A percentile compares a stretch with the other conserved stretches of the same genome.
Conservation (phyloP, 1,284 basidiomycete genomes). For the Takashimella koratensis region DNA sequence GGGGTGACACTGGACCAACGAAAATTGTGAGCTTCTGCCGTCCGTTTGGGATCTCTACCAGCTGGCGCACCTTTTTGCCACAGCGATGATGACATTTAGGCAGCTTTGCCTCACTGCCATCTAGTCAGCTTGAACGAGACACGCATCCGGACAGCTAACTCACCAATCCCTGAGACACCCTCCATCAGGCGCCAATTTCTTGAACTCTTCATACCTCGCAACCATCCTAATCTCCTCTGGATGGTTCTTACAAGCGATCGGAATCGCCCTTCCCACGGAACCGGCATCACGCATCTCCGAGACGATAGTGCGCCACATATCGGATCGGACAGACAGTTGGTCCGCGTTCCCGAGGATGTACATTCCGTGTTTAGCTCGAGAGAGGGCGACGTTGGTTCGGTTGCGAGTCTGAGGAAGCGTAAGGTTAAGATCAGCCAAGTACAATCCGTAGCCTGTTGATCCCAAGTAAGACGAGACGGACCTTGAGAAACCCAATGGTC, state of each 20-base stretch:
- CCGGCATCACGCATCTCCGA: constrained; percentile 56
- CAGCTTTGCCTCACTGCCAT: constrained; percentile 41
- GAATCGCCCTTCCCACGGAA: constrained; percentile 56
- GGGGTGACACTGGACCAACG: constrained; percentile 59
- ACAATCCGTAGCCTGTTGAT: constrained; percentile 69
- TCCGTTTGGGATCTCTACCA: too few relatives aligned
- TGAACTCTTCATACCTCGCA: constrained; percentile 57
- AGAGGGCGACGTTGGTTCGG: constrained; percentile 61
- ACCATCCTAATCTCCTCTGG: constrained; percentile 50
- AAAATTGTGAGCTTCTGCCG: too few relatives aligned
- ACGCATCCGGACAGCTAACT: neutral
- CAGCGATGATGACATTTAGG: constrained; percentile 69
- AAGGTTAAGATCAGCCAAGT: too few relatives aligned
- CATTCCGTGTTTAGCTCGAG: constrained; percentile 65
- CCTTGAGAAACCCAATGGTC: too few relatives aligned
- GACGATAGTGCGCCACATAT: constrained; percentile 61
- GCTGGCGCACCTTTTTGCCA: constrained; percentile 58
- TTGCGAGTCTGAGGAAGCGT: constrained; percentile 22
- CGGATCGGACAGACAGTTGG: too few relatives aligned
- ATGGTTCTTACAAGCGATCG: constrained; percentile 60
- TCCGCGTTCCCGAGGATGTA: constrained; percentile 66
- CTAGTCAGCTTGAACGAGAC: neutral
- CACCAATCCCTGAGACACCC: constrained; percentile 61
- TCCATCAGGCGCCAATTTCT: constrained; percentile 60
- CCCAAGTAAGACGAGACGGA: constrained; percentile 66